Evolutionary conservation across 2,329 filamentous ascomycete genomes (phyloP), one percentile per base, ranked within the genome.

Genomic region (Alternaria metachromatica): DNA sequence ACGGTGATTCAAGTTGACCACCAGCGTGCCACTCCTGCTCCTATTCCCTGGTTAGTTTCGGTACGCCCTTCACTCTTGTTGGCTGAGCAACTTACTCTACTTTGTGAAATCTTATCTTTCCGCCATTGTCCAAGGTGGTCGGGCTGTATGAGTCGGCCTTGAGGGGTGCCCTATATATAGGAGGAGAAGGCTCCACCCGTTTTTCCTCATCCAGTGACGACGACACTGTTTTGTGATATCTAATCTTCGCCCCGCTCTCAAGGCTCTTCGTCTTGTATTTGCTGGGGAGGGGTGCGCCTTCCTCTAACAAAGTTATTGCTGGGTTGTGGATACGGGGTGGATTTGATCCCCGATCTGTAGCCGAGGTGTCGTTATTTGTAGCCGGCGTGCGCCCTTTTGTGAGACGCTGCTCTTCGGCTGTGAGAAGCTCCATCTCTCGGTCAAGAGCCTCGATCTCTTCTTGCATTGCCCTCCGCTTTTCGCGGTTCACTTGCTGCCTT

Each of bases 391-490:
- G 21, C 15, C 15, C 21, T 20, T 13, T 15, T 10, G 20, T n/a
- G 23, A 53, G 49, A 18, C 61, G 62, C 13, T 50, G 43, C 49
- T 72, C 66, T 58, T 73, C 65, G 7, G 51, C 59, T 20, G 63
- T 46, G 9, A 73, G 62, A 21, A 20, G 21, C 13, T 69, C 46
- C 57, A 72, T 41, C 46, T 72, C 64, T 44, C 56, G 58, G n/a
- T 69, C 58, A 12, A 74, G 58, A n/a, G 54, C 58, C 6, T 64
- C 62, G 12, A 72, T 65, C 51, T 72, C 66, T n/a, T 63, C 57
- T 51, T 63, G 70, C 21, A 72, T 48, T 13, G 53, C 62, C 25
- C 41, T 61, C 30, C 51, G 55, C 41, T 68, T 62, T 18, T 64
- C 63, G 13, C 56, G 60, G 21, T 55, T 23, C 3, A 18, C 15